Base-by-base conservation (phyloP, 2,329 filamentous ascomycete species). In the Rhexocercosporidium sp. region DNA sequence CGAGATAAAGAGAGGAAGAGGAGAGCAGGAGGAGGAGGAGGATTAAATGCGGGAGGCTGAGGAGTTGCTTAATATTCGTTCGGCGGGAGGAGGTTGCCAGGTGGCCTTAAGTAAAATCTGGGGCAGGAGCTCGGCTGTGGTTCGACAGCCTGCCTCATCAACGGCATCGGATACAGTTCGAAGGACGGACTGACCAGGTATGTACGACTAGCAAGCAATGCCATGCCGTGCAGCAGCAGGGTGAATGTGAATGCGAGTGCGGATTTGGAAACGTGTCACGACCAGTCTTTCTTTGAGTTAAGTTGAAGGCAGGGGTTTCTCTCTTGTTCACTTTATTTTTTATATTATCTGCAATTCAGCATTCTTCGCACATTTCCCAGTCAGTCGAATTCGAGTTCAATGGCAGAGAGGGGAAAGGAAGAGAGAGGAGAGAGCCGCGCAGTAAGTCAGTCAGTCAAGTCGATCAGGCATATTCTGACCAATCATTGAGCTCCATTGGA, bases 31-130 rank as follows among this genome's bases (percentile, higher is more conserved):
- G 20, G 27, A 22, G 54, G 29, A 37, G 59, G 31, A 46, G 29
- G 49, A 27, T 65, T 60, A 66, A 62, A 62, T 67, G 62, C 61
- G 67, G 54, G 59, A 67, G 63, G 65, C 29, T 70, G 47, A 64
- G 66, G 47, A 59, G 59, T 62, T 63, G 56, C 56, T 47, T 69
- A 62, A 60, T 59, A 64, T 47, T 65, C 29, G 47, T 51, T 64
- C 49, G 61, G 47, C 49, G 31, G 61, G 54, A 27, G 34, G 49
- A 39, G 44, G 61, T 56, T 56, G 61, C 31, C 37, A 51, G 34
- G 41, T 39, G 51, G 61, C 49, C 41, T 63, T 29, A 46, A 56
- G 44, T 54, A 41, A 46, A 44, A 53, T 46, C 39, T 49, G 44
- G 57, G 39, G 44, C 57, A 46, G 56, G 31, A 34, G 34, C 22